These are phyloP conservation scores for Ruellia speciosa DNA, from an alignment of 305 asterid species.

Conservation along the genomic window DNA sequence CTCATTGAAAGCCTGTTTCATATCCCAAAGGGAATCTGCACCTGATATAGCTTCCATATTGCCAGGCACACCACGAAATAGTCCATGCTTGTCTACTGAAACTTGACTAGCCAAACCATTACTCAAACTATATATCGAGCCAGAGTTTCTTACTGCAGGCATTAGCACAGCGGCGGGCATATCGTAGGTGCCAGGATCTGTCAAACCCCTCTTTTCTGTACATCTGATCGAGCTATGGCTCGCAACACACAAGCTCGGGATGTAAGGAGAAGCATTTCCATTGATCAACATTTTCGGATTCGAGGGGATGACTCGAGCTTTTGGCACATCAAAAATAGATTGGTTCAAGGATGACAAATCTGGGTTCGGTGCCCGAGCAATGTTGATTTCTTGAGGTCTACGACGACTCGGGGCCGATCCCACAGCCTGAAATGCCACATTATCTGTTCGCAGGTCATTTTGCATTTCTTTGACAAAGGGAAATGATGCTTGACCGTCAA, in stretches of 20 bases:
- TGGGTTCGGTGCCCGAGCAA: constrained; percentile 15
- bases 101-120: constrained; percentile 20
- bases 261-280: constrained; percentile 24
- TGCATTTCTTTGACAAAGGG: constrained; percentile 25
- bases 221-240: too few species aligned
- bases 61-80: neutral
- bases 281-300: constrained; percentile 34
- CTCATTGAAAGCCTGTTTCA: constrained; percentile 21
- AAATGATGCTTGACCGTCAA: constrained; percentile 27
- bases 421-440: constrained; percentile 27
- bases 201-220: too few species aligned
- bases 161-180: too few species aligned
- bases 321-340: constrained; percentile 27
- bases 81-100: constrained; percentile 24
- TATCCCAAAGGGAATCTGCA: constrained; percentile 21
- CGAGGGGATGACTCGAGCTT: constrained; percentile 42
- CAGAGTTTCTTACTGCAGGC: neutral
- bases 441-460: constrained; percentile 24
- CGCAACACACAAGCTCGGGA: neutral
- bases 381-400: constrained; percentile 18
- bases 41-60: constrained; percentile 21
- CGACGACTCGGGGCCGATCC: too few species aligned
- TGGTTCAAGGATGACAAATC: constrained; percentile 25
- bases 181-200: too few species aligned
- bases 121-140: constrained; percentile 11